Evolutionary conservation across 1,284 basidiomycete species (phyloP).

Genomic region (Austropuccinia psidii): DNA sequence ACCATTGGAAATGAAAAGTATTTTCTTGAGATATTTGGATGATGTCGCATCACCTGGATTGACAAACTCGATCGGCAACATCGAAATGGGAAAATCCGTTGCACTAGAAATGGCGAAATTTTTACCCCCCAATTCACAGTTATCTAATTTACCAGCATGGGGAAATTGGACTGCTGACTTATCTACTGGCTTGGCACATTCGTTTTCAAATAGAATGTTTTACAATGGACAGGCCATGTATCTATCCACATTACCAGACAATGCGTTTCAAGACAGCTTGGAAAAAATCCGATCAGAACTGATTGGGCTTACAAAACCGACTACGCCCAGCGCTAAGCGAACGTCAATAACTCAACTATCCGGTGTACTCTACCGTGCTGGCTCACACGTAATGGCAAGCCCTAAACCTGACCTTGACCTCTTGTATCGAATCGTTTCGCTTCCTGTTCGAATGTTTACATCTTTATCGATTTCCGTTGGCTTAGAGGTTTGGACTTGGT

Average conservation of each 20-base stretch:
- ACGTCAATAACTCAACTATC: conserved; percentile 20
- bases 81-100: conserved; percentile 80
- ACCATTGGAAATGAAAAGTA: conserved; percentile 84
- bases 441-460: conserved; percentile 84
- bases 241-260: conserved; percentile 25
- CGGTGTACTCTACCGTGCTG: conserved; percentile 26
- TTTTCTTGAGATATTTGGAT: conserved; percentile 59
- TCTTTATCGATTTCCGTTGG: conserved; percentile 76
- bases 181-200: conserved; percentile 20
- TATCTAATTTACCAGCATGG: not conserved
- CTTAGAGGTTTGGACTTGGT: conserved; percentile 94
- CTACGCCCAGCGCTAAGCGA: conserved; percentile 7
- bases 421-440: conserved; percentile 73
- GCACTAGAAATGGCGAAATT: conserved; percentile 68
- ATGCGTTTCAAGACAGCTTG: conserved; percentile 3
- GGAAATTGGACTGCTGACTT: conserved; percentile 22
- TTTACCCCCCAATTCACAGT: conserved; percentile 37
- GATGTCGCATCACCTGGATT: conserved; percentile 23
- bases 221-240: conserved; percentile 34
- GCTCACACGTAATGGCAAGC: conserved; percentile 27
- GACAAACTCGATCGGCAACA: conserved; percentile 47
- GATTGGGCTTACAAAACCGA: conserved; percentile 9
- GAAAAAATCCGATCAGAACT: conserved; percentile 13
- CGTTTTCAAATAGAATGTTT: conserved; percentile 36
- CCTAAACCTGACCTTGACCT: conserved; percentile 72